Evolutionary conservation across 2,329 filamentous ascomycete species (phyloP).

Genomic region (Diaporthe citriasiana): DNA sequence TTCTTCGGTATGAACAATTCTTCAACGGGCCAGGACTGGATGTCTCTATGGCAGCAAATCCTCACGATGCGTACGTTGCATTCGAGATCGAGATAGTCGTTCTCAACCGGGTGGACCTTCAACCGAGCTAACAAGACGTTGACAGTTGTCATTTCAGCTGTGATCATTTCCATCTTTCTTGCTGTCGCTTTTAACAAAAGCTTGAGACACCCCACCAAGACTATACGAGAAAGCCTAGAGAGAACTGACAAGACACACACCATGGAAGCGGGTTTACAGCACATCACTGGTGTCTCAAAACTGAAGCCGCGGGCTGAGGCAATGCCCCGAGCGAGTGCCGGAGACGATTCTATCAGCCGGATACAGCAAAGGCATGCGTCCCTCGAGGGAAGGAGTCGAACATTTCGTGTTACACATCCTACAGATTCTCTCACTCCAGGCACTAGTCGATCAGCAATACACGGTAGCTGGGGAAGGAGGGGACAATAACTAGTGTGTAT

Average conservation of each 20-base stretch:
- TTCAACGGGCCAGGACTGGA: not conserved
- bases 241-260: not conserved
- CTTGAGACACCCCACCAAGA: not conserved
- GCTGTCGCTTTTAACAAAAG: not conserved
- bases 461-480: not conserved
- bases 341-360: too few species aligned
- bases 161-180: not conserved
- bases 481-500: too few species aligned
- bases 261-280: not conserved
- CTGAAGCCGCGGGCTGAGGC: not conserved
- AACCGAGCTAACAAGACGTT: not conserved
- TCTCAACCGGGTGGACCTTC: not conserved
- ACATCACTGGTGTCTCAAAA: not conserved
- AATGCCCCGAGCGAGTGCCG: too few species aligned
- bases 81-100: not conserved
- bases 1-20: constrained; percentile 7
- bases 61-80: not conserved
- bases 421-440: not conserved
- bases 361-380: not conserved
- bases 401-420: not conserved
- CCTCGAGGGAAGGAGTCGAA: not conserved
- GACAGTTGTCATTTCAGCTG: not conserved
- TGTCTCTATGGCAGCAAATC: not conserved
- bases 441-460: not conserved
- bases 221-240: not conserved